Evolutionary conservation across 768 basidiomycete species (phyloP).

Genomic region (Lactifluus pinguis): DNA sequence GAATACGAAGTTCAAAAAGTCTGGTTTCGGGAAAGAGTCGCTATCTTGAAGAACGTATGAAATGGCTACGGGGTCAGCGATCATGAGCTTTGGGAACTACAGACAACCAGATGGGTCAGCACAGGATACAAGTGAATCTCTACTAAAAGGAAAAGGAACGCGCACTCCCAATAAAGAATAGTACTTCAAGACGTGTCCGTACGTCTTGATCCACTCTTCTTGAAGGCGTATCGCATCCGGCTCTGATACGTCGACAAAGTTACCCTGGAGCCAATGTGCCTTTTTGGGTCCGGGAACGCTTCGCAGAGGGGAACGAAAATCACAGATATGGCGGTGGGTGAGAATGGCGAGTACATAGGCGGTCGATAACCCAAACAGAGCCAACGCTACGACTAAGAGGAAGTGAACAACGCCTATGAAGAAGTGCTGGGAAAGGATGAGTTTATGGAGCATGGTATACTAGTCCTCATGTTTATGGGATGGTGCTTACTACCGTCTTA

Average conservation of each 20-base stretch:
- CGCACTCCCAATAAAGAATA: constrained; percentile 1
- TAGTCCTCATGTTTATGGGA: too few species aligned
- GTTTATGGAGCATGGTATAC: neutral
- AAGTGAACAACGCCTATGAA: neutral
- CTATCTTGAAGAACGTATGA: constrained; percentile 27
- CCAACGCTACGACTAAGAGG: neutral
- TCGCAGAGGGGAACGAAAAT: neutral
- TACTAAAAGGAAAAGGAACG: neutral
- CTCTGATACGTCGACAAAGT: constrained; percentile 2
- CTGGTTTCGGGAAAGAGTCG: constrained; percentile 29
- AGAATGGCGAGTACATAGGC: neutral
- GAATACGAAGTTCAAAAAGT: constrained; percentile 7
- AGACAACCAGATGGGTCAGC: too few species aligned
- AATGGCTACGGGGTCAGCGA: constrained; percentile 29
- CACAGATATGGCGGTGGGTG: neutral
- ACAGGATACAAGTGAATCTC: too few species aligned
- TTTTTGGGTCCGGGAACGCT: constrained; percentile 4
- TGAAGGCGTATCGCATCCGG: constrained; percentile 1
- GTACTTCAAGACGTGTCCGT: constrained; percentile 12
- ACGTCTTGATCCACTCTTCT: constrained; percentile 14
- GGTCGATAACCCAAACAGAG: neutral
- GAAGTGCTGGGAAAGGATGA: neutral
- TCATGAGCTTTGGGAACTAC: constrained; percentile 23
- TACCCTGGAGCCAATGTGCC: constrained; percentile 1
- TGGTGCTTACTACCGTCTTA: too few species aligned